Conservation (phyloP, 768 basidiomycete species). For the Vishniacozyma victoriae region DNA sequence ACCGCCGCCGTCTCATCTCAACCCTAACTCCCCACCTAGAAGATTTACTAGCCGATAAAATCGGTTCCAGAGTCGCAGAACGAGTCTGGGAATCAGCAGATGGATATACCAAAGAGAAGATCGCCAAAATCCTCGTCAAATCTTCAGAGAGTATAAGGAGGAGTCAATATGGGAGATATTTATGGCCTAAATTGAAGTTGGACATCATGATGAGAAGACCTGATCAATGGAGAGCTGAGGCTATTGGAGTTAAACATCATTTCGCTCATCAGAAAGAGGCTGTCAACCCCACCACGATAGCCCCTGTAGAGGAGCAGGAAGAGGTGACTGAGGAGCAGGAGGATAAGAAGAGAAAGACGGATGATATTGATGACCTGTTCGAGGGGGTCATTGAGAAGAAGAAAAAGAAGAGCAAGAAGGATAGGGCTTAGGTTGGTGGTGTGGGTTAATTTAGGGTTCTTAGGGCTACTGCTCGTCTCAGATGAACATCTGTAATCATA, state of each 20-base stretch:
- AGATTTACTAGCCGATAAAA: slow-evolving; percentile 74
- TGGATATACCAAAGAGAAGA: slow-evolving; percentile 75
- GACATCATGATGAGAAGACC: slow-evolving; percentile 69
- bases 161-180: neutral
- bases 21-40: slow-evolving; percentile 74
- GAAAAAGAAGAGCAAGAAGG: slow-evolving; percentile 20
- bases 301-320: slow-evolving; percentile 1
- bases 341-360: slow-evolving; percentile 13
- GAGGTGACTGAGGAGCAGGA: slow-evolving; percentile 26
- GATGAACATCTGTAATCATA: no score
- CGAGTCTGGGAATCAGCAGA: slow-evolving; percentile 90
- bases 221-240: slow-evolving; percentile 74
- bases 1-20: slow-evolving; percentile 65
- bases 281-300: no score
- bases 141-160: neutral
- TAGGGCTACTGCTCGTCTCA: no score
- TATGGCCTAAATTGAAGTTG: no score
- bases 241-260: slow-evolving; percentile 50
- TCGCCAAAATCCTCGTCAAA: neutral
- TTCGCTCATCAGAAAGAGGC: slow-evolving; percentile 29
- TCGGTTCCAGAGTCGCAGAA: slow-evolving; percentile 84
- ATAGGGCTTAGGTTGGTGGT: slow-evolving; percentile 1
- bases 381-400: slow-evolving; percentile 27
- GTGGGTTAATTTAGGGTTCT: no score
- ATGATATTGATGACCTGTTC: slow-evolving; percentile 45